phyloP scores from a whole-genome alignment of 495 filamentous ascomycete species.

The Margaritispora aquatica region DNA sequence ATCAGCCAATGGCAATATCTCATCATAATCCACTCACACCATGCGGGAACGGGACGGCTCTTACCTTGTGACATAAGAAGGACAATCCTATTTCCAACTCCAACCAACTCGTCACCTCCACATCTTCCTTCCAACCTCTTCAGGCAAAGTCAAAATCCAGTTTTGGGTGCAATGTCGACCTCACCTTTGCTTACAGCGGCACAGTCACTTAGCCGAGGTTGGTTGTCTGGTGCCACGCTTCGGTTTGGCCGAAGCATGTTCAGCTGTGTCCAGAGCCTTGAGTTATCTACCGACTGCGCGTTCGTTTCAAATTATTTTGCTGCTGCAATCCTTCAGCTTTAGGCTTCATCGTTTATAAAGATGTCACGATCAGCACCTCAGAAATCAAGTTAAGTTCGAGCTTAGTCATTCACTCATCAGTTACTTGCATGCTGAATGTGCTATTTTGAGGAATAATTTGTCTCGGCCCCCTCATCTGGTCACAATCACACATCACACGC shows the following conservation, averaged over 20 bases:
- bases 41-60: background rate
- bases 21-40: background rate
- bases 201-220: background rate
- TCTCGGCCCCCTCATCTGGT: background rate
- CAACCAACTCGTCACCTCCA: too few species aligned
- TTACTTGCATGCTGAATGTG: background rate
- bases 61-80: background rate
- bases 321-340: background rate
- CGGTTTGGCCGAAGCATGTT: background rate
- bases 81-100: background rate
- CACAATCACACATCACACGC: background rate
- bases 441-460: background rate
- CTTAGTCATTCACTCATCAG: background rate
- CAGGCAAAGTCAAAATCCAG: background rate
- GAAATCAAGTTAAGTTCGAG: background rate
- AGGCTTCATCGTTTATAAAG: background rate
- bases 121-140: background rate
- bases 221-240: background rate
- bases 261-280: background rate
- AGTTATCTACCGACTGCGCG: too few species aligned
- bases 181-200: background rate
- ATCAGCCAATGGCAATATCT: background rate
- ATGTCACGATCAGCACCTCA: background rate
- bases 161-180: background rate
- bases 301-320: too few species aligned